phyloP scores from a whole-genome alignment of 164 flowering plant species.

The Chloranthus sessilifolius region DNA sequence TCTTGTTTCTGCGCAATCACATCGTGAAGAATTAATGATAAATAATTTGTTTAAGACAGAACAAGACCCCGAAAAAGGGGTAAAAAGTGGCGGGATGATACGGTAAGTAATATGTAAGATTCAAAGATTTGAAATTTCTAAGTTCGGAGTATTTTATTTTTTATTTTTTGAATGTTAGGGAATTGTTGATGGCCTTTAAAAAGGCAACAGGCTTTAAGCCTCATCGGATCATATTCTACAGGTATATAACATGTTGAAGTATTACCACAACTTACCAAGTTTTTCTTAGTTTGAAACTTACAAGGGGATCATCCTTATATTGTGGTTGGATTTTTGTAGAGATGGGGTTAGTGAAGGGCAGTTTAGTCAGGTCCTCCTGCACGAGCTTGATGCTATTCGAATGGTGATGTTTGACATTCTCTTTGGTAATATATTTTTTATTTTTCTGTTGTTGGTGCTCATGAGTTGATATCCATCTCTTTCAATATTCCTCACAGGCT shows the following conservation, averaged over 20 bases:
- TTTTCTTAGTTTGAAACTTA: neutral
- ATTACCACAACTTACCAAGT: too few relatives aligned
- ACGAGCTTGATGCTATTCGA: slow-evolving; percentile 30
- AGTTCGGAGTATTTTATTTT: neutral
- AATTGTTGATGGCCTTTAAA: slow-evolving; percentile 46
- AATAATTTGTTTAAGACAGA: slow-evolving; percentile 47
- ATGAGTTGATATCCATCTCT: too few relatives aligned
- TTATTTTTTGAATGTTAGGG: slow-evolving; percentile 43
- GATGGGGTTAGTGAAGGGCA: slow-evolving; percentile 95
- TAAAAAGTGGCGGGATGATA: slow-evolving; percentile 53
- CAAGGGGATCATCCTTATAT: neutral
- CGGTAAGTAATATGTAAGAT: slow-evolving; percentile 29
- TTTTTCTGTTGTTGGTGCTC: neutral
- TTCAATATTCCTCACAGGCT: slow-evolving; percentile 44
- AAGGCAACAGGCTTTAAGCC: slow-evolving; percentile 51
- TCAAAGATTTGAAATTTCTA: neutral
- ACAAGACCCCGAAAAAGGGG: slow-evolving; percentile 40
- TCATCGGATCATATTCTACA: slow-evolving; percentile 67
- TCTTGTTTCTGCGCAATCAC: slow-evolving; percentile 22
- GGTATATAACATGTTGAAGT: too few relatives aligned
- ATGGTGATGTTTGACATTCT: slow-evolving; percentile 11
- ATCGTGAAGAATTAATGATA: slow-evolving; percentile 66
- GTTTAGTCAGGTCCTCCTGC: slow-evolving; percentile 32
- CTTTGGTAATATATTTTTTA: neutral
- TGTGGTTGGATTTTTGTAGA: slow-evolving; percentile 29